Conservation (phyloP, 2,329 filamentous ascomycete species). For the Trichoderma gracile region DNA sequence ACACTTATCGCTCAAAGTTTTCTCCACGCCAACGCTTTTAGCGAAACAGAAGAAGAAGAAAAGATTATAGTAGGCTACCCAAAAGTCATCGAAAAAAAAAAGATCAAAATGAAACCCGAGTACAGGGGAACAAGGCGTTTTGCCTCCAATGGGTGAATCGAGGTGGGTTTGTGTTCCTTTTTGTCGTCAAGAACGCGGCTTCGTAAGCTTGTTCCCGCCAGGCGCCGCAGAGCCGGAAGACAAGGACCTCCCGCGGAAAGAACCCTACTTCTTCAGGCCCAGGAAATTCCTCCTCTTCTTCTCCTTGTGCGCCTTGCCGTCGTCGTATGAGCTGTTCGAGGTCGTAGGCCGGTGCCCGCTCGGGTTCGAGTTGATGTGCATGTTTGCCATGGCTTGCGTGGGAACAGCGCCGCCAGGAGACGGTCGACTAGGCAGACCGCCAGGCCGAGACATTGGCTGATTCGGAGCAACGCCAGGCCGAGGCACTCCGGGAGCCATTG, state of each 20-base stretch:
- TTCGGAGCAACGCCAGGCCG: slow-evolving; percentile 31
- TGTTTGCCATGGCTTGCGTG: slow-evolving; percentile 55
- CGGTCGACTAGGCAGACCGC: slow-evolving; percentile 34
- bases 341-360: slow-evolving; percentile 21
- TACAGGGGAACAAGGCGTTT: not conserved
- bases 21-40: slow-evolving; percentile 23
- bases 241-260: slow-evolving; percentile 32
- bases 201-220: slow-evolving; percentile 8
- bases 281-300: slow-evolving; percentile 64
- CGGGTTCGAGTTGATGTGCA: slow-evolving; percentile 47
- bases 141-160: too few relatives aligned
- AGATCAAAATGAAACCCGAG: not conserved
- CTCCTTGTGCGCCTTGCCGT: slow-evolving; percentile 54
- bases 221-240: slow-evolving; percentile 1
- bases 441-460: slow-evolving; percentile 31
- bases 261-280: slow-evolving; percentile 58
- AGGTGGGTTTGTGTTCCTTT: too few relatives aligned
- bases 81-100: slow-evolving; percentile 2
- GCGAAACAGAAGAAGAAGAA: slow-evolving; percentile 6
- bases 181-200: not conserved
- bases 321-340: slow-evolving; percentile 31
- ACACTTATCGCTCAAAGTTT: slow-evolving; percentile 20
- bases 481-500: slow-evolving; percentile 12
- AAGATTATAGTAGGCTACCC: slow-evolving; percentile 3
- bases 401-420: slow-evolving; percentile 44